phyloP scores from a whole-genome alignment of 1,284 basidiomycete species.

The Moesziomyces parantarcticus region DNA sequence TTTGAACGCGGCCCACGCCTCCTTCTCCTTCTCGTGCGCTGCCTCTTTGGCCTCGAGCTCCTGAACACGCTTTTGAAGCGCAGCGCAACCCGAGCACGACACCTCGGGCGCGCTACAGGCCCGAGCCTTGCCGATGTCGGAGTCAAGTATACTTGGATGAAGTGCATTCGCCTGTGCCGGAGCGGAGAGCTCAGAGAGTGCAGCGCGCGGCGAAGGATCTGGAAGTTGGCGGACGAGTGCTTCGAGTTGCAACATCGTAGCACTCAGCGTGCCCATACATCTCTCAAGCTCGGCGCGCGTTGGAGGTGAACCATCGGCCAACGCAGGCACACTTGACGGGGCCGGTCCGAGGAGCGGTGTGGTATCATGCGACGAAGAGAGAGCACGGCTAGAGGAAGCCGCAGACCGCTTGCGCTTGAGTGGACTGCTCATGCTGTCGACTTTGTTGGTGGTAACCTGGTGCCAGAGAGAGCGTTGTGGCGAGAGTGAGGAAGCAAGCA shows the following conservation, averaged over 20 bases:
- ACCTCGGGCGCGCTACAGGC: too few relatives aligned
- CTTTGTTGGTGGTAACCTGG: background rate
- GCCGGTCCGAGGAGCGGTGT: background rate
- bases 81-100: background rate
- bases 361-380: background rate
- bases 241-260: slow-evolving; percentile 5
- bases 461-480: background rate
- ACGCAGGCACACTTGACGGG: background rate
- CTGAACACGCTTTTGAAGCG: background rate
- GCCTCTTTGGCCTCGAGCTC: background rate
- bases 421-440: slow-evolving; percentile 2
- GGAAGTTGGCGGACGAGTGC: background rate
- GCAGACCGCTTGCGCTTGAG: slow-evolving; percentile 17
- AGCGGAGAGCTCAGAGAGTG: background rate
- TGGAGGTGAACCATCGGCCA: background rate
- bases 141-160: background rate
- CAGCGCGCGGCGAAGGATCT: background rate
- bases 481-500: background rate
- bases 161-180: background rate
- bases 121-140: background rate
- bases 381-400: background rate
- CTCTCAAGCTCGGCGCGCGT: background rate
- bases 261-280: background rate
- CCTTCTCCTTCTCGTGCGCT: slow-evolving; percentile 13
- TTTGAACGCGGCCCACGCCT: slow-evolving; percentile 38